Percentiles rank a stretch among this genome's conserved stretches.
phyloP scores from a whole-genome alignment of 1,284 basidiomycete genomes.

The Ceratobasidium sp. region DNA sequence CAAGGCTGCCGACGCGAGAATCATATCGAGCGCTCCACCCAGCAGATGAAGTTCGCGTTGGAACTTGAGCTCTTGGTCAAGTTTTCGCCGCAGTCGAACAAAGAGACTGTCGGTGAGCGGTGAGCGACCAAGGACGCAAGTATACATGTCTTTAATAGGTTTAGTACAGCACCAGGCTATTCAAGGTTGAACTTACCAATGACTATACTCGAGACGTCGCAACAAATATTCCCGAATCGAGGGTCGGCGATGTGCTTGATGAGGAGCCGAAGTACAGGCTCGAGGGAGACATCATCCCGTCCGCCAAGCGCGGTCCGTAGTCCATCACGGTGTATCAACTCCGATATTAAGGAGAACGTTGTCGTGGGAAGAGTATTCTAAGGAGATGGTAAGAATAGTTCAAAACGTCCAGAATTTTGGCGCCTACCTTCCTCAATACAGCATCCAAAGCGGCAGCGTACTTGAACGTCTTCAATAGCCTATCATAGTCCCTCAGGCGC shows the following conservation, averaged over 20 bases:
- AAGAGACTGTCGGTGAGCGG: slow-evolving; percentile 93
- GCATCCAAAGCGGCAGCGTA: slow-evolving; percentile 95
- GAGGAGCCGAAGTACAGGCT: slow-evolving; percentile 89
- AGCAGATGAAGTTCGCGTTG: slow-evolving; percentile 89
- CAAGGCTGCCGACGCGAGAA: slow-evolving; percentile 74
- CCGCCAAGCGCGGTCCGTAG: slow-evolving; percentile 88
- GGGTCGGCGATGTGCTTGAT: slow-evolving; percentile 90
- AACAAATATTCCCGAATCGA: slow-evolving; percentile 89
- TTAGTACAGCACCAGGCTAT: not conserved
- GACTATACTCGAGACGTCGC: slow-evolving; percentile 84
- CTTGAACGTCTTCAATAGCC: slow-evolving; percentile 91
- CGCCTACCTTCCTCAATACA: slow-evolving; percentile 81
- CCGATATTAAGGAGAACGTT: slow-evolving; percentile 92
- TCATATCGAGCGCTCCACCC: slow-evolving; percentile 93
- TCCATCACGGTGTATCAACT: slow-evolving; percentile 93
- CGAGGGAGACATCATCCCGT: slow-evolving; percentile 93
- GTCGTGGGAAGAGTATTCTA: slow-evolving; percentile 85
- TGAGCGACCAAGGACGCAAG: slow-evolving; percentile 91
- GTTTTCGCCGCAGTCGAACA: slow-evolving; percentile 84
- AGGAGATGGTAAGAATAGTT: slow-evolving; percentile 4
- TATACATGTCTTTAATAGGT: slow-evolving; percentile 83
- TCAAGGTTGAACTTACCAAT: slow-evolving; percentile 72
- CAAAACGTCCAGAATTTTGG: not conserved
- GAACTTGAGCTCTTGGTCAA: slow-evolving; percentile 89
- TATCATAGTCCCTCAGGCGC: slow-evolving; percentile 89